These are phyloP conservation scores for Cryphonectria radicalis DNA, from an alignment of 2,329 filamentous ascomycete species.

Conservation along the genomic window DNA sequence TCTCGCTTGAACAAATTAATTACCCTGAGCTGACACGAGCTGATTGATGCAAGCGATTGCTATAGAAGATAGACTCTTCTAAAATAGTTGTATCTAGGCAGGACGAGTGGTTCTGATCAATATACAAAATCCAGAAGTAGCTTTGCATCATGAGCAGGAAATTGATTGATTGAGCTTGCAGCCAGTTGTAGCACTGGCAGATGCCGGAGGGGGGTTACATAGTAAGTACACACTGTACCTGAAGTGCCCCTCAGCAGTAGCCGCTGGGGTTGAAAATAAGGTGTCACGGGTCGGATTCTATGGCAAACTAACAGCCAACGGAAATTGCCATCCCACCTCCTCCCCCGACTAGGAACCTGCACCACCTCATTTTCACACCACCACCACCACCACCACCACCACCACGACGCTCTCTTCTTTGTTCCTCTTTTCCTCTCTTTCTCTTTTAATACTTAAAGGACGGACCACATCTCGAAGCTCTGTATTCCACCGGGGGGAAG, in stretches of 20 bases:
- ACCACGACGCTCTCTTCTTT: background rate
- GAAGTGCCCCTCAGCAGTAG: background rate
- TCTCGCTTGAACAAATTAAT: no score
- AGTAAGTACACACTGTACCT: background rate
- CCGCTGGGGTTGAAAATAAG: background rate
- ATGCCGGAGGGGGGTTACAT: background rate
- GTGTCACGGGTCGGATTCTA: constrained; percentile 9
- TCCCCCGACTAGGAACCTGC: background rate
- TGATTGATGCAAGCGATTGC: background rate
- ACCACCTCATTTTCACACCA: constrained; percentile 3
- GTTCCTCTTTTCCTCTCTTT: background rate
- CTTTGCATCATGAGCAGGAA: background rate
- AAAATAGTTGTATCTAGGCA: no score
- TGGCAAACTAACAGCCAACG: background rate
- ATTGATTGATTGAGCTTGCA: background rate
- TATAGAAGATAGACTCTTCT: no score
- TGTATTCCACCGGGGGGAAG: background rate
- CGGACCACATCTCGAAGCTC: background rate
- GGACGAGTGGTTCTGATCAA: no score
- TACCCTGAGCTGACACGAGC: background rate
- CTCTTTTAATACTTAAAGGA: background rate
- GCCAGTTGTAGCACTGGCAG: background rate
- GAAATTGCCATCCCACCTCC: constrained; percentile 2
- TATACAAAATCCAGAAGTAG: no score
- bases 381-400: background rate